Conservation (phyloP, 139 green algal genomes). For the Coelastrella sp. region DNA sequence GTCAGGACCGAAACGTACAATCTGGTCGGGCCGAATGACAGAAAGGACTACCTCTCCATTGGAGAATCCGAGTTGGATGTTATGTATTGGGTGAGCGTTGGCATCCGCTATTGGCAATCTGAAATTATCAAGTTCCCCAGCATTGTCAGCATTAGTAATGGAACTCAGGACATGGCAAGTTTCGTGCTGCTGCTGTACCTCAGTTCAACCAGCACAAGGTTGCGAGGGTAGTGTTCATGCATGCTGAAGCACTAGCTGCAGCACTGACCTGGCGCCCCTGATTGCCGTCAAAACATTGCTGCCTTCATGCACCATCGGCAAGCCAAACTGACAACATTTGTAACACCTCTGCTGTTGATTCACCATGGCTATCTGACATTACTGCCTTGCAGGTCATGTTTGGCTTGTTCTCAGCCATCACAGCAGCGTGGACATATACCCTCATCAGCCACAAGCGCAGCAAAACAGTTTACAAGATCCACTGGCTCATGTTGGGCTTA, state of each 20-base stretch:
- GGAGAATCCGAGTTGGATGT: conserved; percentile 89
- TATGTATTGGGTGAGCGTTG: conserved; percentile 87
- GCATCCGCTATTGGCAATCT: too few relatives aligned
- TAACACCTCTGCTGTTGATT: neutral
- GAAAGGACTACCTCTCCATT: conserved; percentile 87
- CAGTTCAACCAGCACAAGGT: too few relatives aligned
- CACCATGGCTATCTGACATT: too few relatives aligned
- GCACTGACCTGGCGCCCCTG: neutral
- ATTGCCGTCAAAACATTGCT: neutral
- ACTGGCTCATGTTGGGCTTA: conserved; percentile 93
- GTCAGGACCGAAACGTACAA: conserved; percentile 83
- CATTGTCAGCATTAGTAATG: too few relatives aligned
- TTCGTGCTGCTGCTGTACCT: too few relatives aligned
- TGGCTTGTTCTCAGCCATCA: conserved; percentile 74
- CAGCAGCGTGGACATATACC: conserved; percentile 75
- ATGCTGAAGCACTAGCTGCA: neutral
- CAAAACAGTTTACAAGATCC: conserved; percentile 79
- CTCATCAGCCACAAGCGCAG: conserved; percentile 20
- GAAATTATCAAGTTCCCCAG: too few relatives aligned
- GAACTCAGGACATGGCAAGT: too few relatives aligned
- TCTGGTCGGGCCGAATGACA: conserved; percentile 3
- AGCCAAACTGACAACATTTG: too few relatives aligned
- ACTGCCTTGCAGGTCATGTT: conserved; percentile 82
- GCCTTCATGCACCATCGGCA: neutral
- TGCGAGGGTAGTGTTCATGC: neutral